Conservation (phyloP, 2,329 filamentous ascomycete genomes). For the Annulohypoxylon truncatum region DNA sequence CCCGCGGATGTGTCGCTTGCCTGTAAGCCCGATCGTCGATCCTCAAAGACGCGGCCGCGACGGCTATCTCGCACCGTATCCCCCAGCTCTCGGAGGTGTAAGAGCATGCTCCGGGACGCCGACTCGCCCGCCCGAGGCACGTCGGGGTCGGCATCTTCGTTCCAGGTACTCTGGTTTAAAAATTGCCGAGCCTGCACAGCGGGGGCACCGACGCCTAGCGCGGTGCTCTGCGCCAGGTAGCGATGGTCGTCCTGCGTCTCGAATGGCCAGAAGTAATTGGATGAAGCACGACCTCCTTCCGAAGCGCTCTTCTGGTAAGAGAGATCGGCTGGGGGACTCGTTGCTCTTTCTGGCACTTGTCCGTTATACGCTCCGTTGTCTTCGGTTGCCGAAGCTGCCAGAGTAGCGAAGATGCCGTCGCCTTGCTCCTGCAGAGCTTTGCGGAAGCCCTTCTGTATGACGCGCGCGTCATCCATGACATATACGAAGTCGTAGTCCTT, state of each 20-base stretch:
- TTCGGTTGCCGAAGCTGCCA: conserved; percentile 47
- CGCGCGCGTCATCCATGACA: conserved; percentile 75
- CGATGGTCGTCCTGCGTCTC: not conserved
- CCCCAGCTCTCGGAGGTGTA: conserved; percentile 38
- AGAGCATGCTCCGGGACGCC: not conserved
- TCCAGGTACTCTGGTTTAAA: not conserved
- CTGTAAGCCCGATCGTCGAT: not conserved
- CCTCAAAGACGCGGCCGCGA: conserved; percentile 10
- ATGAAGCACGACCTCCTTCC: conserved; percentile 21
- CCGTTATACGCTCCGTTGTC: not conserved
- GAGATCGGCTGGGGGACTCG: conserved; percentile 33
- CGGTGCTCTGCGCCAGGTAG: conserved; percentile 11
- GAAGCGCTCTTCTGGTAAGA: conserved; percentile 37
- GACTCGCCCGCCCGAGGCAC: not conserved
- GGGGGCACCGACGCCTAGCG: not conserved
- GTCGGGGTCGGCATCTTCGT: not conserved
- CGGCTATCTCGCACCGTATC: conserved; percentile 37
- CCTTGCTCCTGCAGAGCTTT: conserved; percentile 60
- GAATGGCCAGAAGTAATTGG: conserved; percentile 31
- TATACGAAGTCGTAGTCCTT: conserved; percentile 79
- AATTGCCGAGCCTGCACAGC: conserved; percentile 3
- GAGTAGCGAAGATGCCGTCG: conserved; percentile 60
- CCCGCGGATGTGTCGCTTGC: not conserved
- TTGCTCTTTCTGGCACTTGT: not conserved
- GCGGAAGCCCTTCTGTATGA: conserved; percentile 77